Base-by-base conservation (phyloP, 2,329 filamentous ascomycete species). In the Sporothrix brunneoviolacea region DNA sequence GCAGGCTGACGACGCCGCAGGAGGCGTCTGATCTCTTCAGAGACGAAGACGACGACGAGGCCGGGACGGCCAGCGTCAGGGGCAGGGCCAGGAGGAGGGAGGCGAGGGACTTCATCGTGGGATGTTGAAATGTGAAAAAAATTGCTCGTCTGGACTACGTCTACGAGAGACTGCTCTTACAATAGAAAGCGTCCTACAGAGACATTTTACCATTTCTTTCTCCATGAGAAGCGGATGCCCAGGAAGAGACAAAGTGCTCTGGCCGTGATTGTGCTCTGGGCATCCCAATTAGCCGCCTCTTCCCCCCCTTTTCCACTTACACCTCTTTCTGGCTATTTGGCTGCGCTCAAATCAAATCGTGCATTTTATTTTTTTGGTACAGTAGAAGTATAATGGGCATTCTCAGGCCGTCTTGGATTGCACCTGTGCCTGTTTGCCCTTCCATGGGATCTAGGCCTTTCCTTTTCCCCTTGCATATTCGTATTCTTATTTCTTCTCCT, bases 1-100 rank as follows among this genome's bases (percentile, higher is more conserved):
- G 24, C 32, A 50, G 16, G 48, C 48, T 38, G 12, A 50, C 62
- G 57, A 8, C 66, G 68, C 1, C 68, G 63, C 50, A 72, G 68
- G 4, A 70, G 62, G 18, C 68, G 5, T 9, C 2, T 3, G n/a
- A n/a, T n/a, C n/a, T 28, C 15, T 7, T 22, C 16, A 27, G 24
- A 6, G 35, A 32, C n/a, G n/a, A 13, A 5, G 24, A 22, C 4
- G 24, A 13, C 8, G 27, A 13, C n/a, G 22, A 27, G n/a, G 28
- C 28, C 2, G 46, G 46, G 18, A 35, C 46, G 5, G 46, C 37
- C 15, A n/a, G 15, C 8, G 37, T 13, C 37, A 41, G 30, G 6
- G 46, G 46, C 27, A 42, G 28, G 10, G 38, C 28, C 46, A 42
- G 30, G 28, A 49, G 13, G 12, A 39, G 16, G 9, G 46, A 35